Conservation (phyloP, 2,329 filamentous ascomycete genomes). For the Pseudogymnoascus sp. region DNA sequence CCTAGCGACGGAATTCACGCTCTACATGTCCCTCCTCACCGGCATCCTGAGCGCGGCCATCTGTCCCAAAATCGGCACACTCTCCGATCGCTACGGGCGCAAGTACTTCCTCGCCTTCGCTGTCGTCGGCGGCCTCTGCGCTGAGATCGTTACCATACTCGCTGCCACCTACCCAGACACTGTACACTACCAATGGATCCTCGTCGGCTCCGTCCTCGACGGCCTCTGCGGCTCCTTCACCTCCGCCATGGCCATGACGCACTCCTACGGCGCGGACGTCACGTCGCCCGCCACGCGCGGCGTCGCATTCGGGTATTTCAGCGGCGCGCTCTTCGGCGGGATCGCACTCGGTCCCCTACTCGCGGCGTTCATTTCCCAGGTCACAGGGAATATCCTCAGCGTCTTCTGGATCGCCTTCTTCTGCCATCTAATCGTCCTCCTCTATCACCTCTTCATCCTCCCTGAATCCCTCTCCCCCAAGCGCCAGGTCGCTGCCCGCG, state of each 20-base stretch:
- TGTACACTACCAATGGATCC: conserved; percentile 69
- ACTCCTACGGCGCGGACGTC: conserved; percentile 87
- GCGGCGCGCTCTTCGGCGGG: conserved; percentile 83
- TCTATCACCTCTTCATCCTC: conserved; percentile 62
- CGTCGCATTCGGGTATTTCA: conserved; percentile 81
- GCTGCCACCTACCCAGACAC: conserved; percentile 67
- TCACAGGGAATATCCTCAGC: conserved; percentile 66
- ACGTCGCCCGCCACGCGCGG: conserved; percentile 72
- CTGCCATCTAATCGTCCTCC: conserved; percentile 66
- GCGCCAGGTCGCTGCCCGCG: conserved; percentile 61
- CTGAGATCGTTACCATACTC: conserved; percentile 70
- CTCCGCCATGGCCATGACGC: conserved; percentile 64
- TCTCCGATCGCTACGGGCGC: conserved; percentile 83
- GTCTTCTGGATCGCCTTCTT: conserved; percentile 76
- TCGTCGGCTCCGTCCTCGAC: conserved; percentile 71
- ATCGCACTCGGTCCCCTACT: conserved; percentile 79
- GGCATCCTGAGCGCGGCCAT: conserved; percentile 74
- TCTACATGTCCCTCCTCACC: conserved; percentile 66
- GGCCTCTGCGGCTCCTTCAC: conserved; percentile 87
- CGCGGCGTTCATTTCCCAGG: conserved; percentile 71
- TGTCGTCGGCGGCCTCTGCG: conserved; percentile 65
- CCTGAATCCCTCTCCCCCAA: conserved; percentile 78
- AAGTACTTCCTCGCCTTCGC: conserved; percentile 66
- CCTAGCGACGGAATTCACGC: conserved; percentile 67
- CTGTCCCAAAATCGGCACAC: conserved; percentile 72